Base-by-base conservation (phyloP, 2,329 filamentous ascomycete species). In the Aspergillus sp. region DNA sequence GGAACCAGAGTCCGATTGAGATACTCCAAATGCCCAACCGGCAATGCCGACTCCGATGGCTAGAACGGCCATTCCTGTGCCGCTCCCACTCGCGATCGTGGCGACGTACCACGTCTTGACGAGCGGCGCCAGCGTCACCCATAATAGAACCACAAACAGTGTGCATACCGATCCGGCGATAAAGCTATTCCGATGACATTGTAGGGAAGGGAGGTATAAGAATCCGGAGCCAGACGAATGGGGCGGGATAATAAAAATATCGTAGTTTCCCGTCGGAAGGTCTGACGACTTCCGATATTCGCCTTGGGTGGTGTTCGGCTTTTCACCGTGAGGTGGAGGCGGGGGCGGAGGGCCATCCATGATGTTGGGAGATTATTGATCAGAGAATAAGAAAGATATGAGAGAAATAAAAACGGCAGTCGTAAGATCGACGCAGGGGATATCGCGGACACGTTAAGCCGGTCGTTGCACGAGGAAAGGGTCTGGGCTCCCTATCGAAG, bases 201-300 rank as follows among this genome's bases (percentile, higher is more conserved):
- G 85, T 62, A 98, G 77, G 0, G 93, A 96, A 0, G 94, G 94
- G n/a, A 98, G 85, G 75, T 98, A 97, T 29, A 98, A 81, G 76
- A 97, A 97, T 36, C 94, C 94, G 0, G 88, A 87, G 55, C 94
- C 94, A 6, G 93, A 85, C 11, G 92, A 94, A 75, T 96, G 92
- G 51, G 93, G 91, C 7, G 94, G 94, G 70, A 98, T 93, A 74
- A 97, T 90, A 80, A 97, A 97, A 73, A 98, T 96, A 80, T 98
- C 94, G 77, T 96, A 98, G 73, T 95, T 96, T 57, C 94, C 93
- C 1, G 90, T 84, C 2, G 94, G 94, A 52, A 97, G 81, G 58
- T 90, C 89, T 54, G 76, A 76, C 6, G 74, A 68, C 62, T 74
- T 78, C 58, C 75, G 75, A 58, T 78, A 78, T 61, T 75, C 73